phyloP scores from a whole-genome alignment of 1,139 yeast genomes.

The Ogataea hybrid region DNA sequence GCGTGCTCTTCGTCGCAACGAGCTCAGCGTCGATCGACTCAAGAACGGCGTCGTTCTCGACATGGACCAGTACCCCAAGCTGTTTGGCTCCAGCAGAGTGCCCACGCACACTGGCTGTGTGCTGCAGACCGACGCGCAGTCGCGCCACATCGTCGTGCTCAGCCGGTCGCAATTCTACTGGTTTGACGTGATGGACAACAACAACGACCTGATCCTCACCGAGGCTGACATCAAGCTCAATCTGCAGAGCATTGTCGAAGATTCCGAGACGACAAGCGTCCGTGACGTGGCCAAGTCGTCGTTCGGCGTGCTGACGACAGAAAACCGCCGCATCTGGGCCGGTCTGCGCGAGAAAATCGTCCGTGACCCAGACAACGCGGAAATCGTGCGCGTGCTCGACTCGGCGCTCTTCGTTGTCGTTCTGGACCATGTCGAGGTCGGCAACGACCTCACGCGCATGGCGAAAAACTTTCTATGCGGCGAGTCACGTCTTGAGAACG shows the following conservation, averaged over 20 bases:
- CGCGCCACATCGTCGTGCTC: slow-evolving; percentile 81
- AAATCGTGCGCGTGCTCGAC: slow-evolving; percentile 72
- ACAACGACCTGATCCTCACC: slow-evolving; percentile 64
- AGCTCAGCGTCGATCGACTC: slow-evolving; percentile 69
- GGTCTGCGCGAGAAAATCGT: slow-evolving; percentile 55
- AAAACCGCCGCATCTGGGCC: slow-evolving; percentile 85
- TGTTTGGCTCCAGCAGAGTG: slow-evolving; percentile 84
- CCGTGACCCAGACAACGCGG: slow-evolving; percentile 53
- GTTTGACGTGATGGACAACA: slow-evolving; percentile 82
- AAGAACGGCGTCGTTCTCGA: slow-evolving; percentile 68
- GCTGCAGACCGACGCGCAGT: slow-evolving; percentile 76
- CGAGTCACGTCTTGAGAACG: slow-evolving; percentile 68
- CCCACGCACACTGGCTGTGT: slow-evolving; percentile 81
- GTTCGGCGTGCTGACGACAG: slow-evolving; percentile 87
- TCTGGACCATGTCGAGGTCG: slow-evolving; percentile 70
- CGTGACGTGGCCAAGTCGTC: slow-evolving; percentile 76
- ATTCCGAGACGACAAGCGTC: slow-evolving; percentile 58
- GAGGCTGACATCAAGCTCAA: slow-evolving; percentile 76
- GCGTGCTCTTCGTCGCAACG: slow-evolving; percentile 72
- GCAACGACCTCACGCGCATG: slow-evolving; percentile 60
- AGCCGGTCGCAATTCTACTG: slow-evolving; percentile 88
- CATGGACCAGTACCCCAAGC: slow-evolving; percentile 85
- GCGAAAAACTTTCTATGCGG: slow-evolving; percentile 88
- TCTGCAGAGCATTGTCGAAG: slow-evolving; percentile 71
- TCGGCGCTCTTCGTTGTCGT: slow-evolving; percentile 80